phyloP scores from a whole-genome alignment of 2,329 filamentous ascomycete species.

The Raffaelea albimanens region DNA sequence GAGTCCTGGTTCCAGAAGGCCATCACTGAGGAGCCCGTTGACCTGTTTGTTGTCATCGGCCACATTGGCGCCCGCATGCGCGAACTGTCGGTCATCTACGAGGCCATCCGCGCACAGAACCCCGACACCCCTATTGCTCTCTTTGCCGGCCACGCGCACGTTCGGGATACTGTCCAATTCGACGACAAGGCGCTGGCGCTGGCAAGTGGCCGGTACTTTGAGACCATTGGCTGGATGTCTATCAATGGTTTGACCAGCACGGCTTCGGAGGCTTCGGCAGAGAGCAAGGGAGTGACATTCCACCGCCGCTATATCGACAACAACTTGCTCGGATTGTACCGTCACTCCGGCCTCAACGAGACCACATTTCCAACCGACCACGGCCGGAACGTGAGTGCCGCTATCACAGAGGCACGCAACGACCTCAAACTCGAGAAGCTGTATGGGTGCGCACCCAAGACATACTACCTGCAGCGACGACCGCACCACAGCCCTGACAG shows the following conservation, averaged over 20 bases:
- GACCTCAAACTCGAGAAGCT: conserved; percentile 61
- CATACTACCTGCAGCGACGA: conserved; percentile 73
- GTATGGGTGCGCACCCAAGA: conserved; percentile 74
- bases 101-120: conserved; percentile 64
- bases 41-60: conserved; percentile 78
- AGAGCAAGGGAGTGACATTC: conserved; percentile 37
- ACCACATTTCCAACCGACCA: conserved; percentile 66
- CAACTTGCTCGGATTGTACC: conserved; percentile 74
- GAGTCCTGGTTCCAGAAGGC: conserved; percentile 84
- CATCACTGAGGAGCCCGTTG: conserved; percentile 65
- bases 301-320: conserved; percentile 84
- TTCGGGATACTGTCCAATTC: conserved; percentile 73
- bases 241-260: conserved; percentile 48
- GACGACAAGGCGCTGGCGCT: conserved; percentile 71
- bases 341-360: conserved; percentile 67
- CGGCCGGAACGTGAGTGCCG: conserved; percentile 60
- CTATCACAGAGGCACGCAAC: conserved; percentile 61
- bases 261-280: conserved; percentile 24
- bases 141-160: conserved; percentile 85
- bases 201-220: conserved; percentile 85
- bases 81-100: conserved; percentile 71
- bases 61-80: conserved; percentile 75
- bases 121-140: conserved; percentile 82
- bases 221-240: conserved; percentile 91
- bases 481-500: conserved; percentile 65